These are phyloP conservation scores for Trypanosoma platydactyli DNA, from an alignment of 208 protist genomes.

Conservation along the genomic window DNA sequence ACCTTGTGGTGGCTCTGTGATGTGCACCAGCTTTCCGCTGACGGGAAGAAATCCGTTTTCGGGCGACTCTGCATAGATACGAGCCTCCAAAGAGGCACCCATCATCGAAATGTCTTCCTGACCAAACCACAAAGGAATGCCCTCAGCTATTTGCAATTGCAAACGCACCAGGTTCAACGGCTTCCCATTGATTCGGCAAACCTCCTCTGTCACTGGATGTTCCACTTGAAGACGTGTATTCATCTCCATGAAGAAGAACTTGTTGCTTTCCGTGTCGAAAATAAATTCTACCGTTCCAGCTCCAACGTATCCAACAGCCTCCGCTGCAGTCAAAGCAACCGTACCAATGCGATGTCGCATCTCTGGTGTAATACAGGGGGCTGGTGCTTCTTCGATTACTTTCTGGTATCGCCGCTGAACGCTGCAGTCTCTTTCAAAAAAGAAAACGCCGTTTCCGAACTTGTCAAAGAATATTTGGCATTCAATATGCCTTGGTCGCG, in stretches of 20 bases:
- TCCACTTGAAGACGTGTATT: slow-evolving; percentile 98
- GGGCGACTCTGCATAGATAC: slow-evolving; percentile 96
- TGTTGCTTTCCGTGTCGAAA: slow-evolving; percentile 74
- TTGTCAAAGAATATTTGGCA: slow-evolving; percentile 94
- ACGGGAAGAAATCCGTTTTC: slow-evolving; percentile 87
- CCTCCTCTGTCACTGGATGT: slow-evolving; percentile 96
- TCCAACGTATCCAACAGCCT: slow-evolving; percentile 91
- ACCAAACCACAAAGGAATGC: slow-evolving; percentile 62
- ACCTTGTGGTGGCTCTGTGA: slow-evolving; percentile 34
- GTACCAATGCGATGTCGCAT: slow-evolving; percentile 78
- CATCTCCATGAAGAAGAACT: slow-evolving; percentile 99
- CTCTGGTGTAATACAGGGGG: slow-evolving; percentile 52
- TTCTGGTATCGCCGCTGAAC: slow-evolving; percentile 97
- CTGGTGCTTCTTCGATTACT: slow-evolving; percentile 92
- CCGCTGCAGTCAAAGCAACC: slow-evolving; percentile 72
- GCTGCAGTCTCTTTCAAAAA: slow-evolving; percentile 96
- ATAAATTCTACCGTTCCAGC: slow-evolving; percentile 99
- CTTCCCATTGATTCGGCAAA: slow-evolving; percentile 71
- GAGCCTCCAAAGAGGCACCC: slow-evolving; percentile 91
- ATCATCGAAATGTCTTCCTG: slow-evolving; percentile 82
- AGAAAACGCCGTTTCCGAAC: slow-evolving; percentile 89
- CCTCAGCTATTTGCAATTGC: slow-evolving; percentile 87
- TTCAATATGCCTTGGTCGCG: slow-evolving; percentile 91
- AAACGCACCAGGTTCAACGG: slow-evolving; percentile 94
- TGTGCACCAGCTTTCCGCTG: slow-evolving; percentile 58